Evolutionary conservation across 1,284 basidiomycete species (phyloP).

Genomic region (Boletus mariae): DNA sequence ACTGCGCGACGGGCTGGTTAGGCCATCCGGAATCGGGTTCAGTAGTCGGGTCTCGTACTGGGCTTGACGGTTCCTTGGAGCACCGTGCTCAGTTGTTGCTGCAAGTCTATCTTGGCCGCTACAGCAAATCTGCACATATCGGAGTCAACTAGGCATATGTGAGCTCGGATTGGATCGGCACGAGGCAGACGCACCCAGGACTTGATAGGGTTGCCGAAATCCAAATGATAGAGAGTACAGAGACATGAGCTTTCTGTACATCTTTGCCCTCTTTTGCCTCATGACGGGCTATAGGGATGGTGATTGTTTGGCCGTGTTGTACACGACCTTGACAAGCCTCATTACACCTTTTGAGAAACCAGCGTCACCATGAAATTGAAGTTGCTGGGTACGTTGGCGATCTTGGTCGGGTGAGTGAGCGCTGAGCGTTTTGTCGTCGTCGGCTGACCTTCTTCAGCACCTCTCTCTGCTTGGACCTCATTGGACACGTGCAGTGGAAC

Average conservation of each 20-base stretch:
- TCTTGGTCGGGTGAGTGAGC: slow-evolving; percentile 16
- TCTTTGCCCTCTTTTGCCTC: slow-evolving; percentile 91
- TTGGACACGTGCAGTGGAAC: slow-evolving; percentile 63
- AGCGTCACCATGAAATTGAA: slow-evolving; percentile 18
- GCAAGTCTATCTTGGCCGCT: slow-evolving; percentile 69
- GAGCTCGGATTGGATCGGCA: slow-evolving; percentile 14
- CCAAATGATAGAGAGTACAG: slow-evolving; percentile 83
- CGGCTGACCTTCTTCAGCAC: slow-evolving; percentile 24
- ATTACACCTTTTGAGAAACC: not conserved
- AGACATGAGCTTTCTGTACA: slow-evolving; percentile 88
- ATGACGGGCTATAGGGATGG: slow-evolving; percentile 41
- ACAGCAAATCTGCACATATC: slow-evolving; percentile 74
- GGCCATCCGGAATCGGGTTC: slow-evolving; percentile 19
- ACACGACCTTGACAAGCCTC: not conserved
- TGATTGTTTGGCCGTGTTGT: slow-evolving; percentile 29
- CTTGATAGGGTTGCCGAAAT: slow-evolving; percentile 89
- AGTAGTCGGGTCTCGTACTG: slow-evolving; percentile 55
- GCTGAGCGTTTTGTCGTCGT: not conserved
- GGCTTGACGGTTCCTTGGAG: slow-evolving; percentile 85
- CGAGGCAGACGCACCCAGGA: slow-evolving; percentile 56
- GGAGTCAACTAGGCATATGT: slow-evolving; percentile 65
- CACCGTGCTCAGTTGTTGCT: slow-evolving; percentile 68
- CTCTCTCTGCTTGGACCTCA: slow-evolving; percentile 48
- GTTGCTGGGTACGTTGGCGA: slow-evolving; percentile 7
- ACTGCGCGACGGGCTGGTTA: slow-evolving; percentile 55